Conservation (phyloP, 768 basidiomycete genomes). For the Pholiota conissans region DNA sequence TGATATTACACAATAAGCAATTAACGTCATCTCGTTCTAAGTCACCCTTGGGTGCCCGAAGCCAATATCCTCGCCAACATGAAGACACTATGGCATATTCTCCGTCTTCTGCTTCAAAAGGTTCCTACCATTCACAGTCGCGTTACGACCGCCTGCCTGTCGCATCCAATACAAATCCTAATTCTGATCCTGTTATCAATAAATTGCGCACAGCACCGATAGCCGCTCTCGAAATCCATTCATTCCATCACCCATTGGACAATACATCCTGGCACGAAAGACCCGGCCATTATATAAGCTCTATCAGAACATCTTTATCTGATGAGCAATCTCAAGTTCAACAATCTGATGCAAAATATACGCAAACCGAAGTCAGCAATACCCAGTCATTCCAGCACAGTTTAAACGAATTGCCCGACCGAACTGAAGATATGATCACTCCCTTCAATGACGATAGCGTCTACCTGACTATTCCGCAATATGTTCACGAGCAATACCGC, state of each 20-base stretch:
- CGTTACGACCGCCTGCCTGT: background rate
- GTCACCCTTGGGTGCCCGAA: background rate
- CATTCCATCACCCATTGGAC: background rate
- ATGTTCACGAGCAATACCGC: background rate
- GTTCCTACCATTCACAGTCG: background rate
- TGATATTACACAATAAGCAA: background rate
- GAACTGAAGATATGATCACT: too few species aligned
- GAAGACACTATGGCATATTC: background rate
- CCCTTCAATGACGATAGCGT: background rate
- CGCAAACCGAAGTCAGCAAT: background rate
- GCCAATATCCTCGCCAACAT: background rate
- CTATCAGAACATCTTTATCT: constrained; percentile 18
- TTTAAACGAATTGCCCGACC: too few species aligned
- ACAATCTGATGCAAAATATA: background rate
- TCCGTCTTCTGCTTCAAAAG: background rate
- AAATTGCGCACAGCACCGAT: background rate
- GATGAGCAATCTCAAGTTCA: constrained; percentile 1
- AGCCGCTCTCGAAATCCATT: background rate
- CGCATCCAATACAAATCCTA: background rate
- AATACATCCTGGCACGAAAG: constrained; percentile 8
- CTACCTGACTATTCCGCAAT: background rate
- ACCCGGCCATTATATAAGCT: constrained; percentile 16
- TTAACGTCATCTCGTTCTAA: background rate
- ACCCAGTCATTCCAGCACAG: too few species aligned
- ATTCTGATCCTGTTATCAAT: background rate